Evolutionary conservation across 306 rosid genomes (phyloP).

Genomic region (Prunus persica): DNA sequence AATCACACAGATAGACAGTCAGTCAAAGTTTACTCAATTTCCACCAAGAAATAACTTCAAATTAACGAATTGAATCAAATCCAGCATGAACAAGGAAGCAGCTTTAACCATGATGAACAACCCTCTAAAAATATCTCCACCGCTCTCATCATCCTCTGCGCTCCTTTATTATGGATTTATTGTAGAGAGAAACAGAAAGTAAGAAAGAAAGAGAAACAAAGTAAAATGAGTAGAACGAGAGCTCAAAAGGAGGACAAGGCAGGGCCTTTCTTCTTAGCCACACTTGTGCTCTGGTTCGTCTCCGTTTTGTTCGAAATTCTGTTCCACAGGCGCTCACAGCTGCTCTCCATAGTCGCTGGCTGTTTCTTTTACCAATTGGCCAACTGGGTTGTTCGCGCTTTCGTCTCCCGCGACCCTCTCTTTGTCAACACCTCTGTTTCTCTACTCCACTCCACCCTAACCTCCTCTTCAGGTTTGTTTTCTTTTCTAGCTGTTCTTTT

Average conservation of each 20-base stretch:
- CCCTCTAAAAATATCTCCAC: not conserved
- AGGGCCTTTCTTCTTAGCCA: slow-evolving; percentile 53
- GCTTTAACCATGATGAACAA: not conserved
- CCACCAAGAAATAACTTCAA: not conserved
- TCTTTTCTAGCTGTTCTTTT: not conserved
- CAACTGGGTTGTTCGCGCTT: slow-evolving; percentile 46
- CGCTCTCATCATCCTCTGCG: not conserved
- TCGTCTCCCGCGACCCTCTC: slow-evolving; percentile 56
- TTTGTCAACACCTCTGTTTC: slow-evolving; percentile 86
- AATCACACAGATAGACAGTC: not conserved
- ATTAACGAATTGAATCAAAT: not conserved
- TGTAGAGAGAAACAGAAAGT: not conserved
- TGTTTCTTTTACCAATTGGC: slow-evolving; percentile 59
- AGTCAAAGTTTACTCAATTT: not conserved
- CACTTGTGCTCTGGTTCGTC: slow-evolving; percentile 53
- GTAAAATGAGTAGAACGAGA: slow-evolving; percentile 31
- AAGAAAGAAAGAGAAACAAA: not conserved
- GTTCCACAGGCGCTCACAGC: slow-evolving; percentile 44
- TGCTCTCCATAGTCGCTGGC: slow-evolving; percentile 54
- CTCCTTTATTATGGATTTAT: not conserved
- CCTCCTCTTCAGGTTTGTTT: slow-evolving; percentile 69
- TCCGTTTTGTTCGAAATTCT: slow-evolving; percentile 54
- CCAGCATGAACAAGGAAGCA: not conserved
- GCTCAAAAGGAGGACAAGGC: slow-evolving; percentile 26
- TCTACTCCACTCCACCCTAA: slow-evolving; percentile 71